Evolutionary conservation across 1,284 basidiomycete genomes (phyloP), one percentile per base, ranked within the genome.

Genomic region (Microbotryum violaceum): DNA sequence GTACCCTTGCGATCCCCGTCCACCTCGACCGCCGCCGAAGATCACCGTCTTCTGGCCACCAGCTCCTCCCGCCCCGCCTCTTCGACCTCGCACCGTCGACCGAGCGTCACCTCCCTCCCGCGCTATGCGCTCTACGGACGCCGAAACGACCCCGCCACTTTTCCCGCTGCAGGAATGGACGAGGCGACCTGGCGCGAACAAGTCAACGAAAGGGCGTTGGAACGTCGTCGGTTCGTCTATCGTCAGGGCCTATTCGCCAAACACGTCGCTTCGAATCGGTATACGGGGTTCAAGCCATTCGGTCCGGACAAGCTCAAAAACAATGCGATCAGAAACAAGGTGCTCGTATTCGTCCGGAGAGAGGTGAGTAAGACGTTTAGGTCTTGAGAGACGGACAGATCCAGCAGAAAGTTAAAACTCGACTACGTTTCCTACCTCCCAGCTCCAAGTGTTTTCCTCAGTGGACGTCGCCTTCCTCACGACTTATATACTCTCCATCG

Each of bases 381-480:
- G 14, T 42, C 14, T 42, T 6, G 37, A 10, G 31, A 1, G 37
- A 42, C 12, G 16, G 6, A 3, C 0, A 42, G 16, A 42, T 18
- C 37, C 9, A 31, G 31, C 16, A 4, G 10, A 42, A 42, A 18
- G 37, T 3, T 42, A 14, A 42, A 42, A 2, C 37, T 42, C 16
- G 37, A 18, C 10, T 10, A 4, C 3, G 2, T 42, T 42, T 42
- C 5, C 31, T 6, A 12, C 10, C 14, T 1, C 12, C 6, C 58
- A 68, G 65, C 62, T 76, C 10, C 63, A 61, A 42, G 65, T 72
- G 1, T 74, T 73, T 55, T 68, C 70, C 6, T 52, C 70, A 18
- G 59, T 74, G 42, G 75, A 76, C 64, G 61, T 70, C 44, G 62
- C 70, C 16, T 76, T 75, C 56, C 57, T 75, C 2, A 68, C 68